Conservation (phyloP, 139 green algal species). For the Edaphochlamys debaryana region DNA sequence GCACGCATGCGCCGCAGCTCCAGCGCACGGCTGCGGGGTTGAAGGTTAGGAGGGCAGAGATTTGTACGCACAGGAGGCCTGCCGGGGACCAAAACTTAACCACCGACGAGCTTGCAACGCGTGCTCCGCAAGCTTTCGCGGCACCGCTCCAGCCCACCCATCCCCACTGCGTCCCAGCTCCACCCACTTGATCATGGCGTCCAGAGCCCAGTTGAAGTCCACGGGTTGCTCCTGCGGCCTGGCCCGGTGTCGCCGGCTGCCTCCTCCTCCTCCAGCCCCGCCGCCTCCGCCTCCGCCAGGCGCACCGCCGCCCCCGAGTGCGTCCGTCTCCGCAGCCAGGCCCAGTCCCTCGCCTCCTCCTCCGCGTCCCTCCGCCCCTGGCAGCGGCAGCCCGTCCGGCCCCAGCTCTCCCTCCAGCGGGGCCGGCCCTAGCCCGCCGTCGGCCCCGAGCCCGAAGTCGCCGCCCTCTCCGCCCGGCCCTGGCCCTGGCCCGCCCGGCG, state of each 20-base stretch:
- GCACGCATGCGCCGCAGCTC: conserved; percentile 10
- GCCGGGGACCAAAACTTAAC: too few species aligned
- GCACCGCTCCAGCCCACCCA: too few species aligned
- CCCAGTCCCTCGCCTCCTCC: background rate
- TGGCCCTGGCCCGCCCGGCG: too few species aligned
- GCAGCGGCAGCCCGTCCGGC: too few species aligned
- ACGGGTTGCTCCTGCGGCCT: background rate
- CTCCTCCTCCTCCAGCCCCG: background rate
- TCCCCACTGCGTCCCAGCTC: too few species aligned
- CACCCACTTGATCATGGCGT: conserved; percentile 8
- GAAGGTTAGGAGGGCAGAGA: background rate
- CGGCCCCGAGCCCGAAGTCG: background rate
- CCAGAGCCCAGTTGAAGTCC: conserved; percentile 3
- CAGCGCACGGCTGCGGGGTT: conserved; percentile 9
- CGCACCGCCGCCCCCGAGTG: too few species aligned
- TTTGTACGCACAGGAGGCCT: background rate
- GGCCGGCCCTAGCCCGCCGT: background rate
- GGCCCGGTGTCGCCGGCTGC: background rate
- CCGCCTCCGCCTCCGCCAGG: background rate
- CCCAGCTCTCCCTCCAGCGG: too few species aligned
- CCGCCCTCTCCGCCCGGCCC: background rate
- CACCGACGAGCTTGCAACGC: too few species aligned
- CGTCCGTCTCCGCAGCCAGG: background rate
- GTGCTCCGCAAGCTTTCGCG: too few species aligned
- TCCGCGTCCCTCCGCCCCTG: background rate